A percentile compares a stretch with the other conserved stretches of the same genome.
Conservation (phyloP, 192 early-diverging fungal species). For the Mortierella antarctica region DNA sequence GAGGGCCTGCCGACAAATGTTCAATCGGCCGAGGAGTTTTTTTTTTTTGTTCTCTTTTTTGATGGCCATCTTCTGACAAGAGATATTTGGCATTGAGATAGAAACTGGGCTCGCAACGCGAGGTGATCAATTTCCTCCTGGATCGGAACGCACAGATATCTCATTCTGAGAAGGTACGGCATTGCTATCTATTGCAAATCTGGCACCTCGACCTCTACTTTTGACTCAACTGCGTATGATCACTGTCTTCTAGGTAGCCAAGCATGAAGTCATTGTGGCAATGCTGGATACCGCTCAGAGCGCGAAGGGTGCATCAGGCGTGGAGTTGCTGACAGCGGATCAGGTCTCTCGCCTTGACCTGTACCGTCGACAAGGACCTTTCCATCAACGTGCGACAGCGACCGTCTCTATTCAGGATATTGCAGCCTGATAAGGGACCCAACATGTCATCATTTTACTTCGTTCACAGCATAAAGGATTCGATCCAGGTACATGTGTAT, state of each 20-base stretch:
- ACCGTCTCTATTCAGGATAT: conserved; percentile 41
- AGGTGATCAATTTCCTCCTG: conserved; percentile 21
- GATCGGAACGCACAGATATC: conserved; percentile 29
- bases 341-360: conserved; percentile 37
- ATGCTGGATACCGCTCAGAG: conserved; percentile 24
- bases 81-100: neutral
- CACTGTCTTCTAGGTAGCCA: conserved; percentile 21
- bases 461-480: neutral
- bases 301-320: neutral
- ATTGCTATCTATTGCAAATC: neutral
- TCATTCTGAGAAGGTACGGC: conserved; percentile 44
- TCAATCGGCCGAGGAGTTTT: neutral
- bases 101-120: conserved; percentile 28
- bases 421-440: conserved; percentile 12
- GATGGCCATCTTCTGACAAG: no score
- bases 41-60: neutral
- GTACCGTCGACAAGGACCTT: conserved; percentile 37
- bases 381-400: conserved; percentile 39
- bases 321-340: conserved; percentile 16
- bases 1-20: no score
- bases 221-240: neutral
- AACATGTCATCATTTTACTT: conserved; percentile 5
- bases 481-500: neutral
- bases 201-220: neutral
- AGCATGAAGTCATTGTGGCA: conserved; percentile 25